Evolutionary conservation across 306 rosid species (phyloP), one percentile per base, ranked within the genome.

Genomic region (cucumber (Cucumis sativus)): DNA sequence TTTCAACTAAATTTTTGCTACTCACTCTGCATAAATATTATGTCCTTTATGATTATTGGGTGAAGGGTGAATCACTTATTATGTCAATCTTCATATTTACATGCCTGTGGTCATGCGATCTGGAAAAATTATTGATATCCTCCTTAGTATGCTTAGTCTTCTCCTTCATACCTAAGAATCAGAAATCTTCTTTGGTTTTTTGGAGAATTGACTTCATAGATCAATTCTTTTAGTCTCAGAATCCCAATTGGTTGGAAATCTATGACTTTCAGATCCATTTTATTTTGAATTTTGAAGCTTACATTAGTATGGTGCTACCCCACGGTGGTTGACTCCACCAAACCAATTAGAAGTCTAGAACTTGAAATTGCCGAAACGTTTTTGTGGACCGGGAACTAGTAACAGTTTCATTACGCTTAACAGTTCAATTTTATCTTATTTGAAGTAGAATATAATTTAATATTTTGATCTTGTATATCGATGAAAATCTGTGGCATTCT

Each of bases 181-280:
- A 37, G 47, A 74, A 28, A 51, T 6, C 28, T 47, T 13, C 64
- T 3, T 60, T 10, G 33, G 17, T 77, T 2, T 45, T 6, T 43
- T n/a, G 71, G 37, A 16, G 39, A 60, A 10, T 66, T 18, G 79
- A 70, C 80, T 61, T 60, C 68, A 10, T 79, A 39, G 73, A 76
- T 76, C 47, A 21, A 58, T 45, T 76, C 6, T 41, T 28, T 28
- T 40, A 35, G 30, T 76, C 54, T 69, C 12, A 21, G 35, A 20
- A 20, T 45, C 33, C 6, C 14, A 47, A 21, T 45, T 70, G 39
- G 58, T 47, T 70, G 75, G 14, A 3, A 23, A 45, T 20, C 37
- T n/a, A 70, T 14, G 58, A 70, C 56, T 43, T 43, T 14, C 18
- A 43, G 74, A 10, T 41, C 54, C 55, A 41, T 70, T 41, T 47